Evolutionary conservation across 2,329 filamentous ascomycete genomes (phyloP), one percentile per base, ranked within the genome.

Genomic region (Drechmeria coniospora): DNA sequence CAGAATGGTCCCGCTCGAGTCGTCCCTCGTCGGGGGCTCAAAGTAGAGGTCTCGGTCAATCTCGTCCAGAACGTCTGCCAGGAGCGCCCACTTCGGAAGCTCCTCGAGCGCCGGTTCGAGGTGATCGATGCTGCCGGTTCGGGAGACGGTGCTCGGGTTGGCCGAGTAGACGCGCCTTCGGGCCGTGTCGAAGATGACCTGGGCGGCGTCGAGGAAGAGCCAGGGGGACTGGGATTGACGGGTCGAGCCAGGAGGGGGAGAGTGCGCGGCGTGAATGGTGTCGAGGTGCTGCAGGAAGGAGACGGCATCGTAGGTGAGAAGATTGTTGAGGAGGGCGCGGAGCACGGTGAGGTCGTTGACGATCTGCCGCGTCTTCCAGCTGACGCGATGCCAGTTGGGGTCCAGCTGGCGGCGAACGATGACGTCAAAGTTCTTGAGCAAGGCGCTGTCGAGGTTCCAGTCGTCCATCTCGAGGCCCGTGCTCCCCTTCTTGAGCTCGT

Each of bases 381-480:
- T 94, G 28, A 93, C 81, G 29, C 90, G 74, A 57, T 98, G 90
- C 90, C 90, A 98, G 32, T 95, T 86, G 4, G 87, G 86, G 45
- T 95, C 86, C 12, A 98, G 61, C 51, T 98, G 90, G 32, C 86
- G 70, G 35, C 87, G 70, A 27, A 98, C 74, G 30, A 86, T 78
- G 34, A 80, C 63, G 49, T 95, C 90, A 49, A 98, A 98, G 43
- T 84, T 92, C 45, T 79, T 81, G 39, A 94, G 79, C 34, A 95
- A 57, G 20, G 87, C 87, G 45, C 81, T 94, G 50, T 95, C 87
- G 12, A 93, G 63, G 27, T 83, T 94, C 87, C 87, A 95, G 45
- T 94, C 86, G 33, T 92, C 86, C 74, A 95, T 86, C 41, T 95
- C 87, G 6, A 98, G 61, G 2, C 84, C 86, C 1, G 74, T 68